Evolutionary conservation across 192 early-diverging fungal genomes (phyloP), one percentile per base, ranked within the genome.

Genomic region (Coemansia sp.): DNA sequence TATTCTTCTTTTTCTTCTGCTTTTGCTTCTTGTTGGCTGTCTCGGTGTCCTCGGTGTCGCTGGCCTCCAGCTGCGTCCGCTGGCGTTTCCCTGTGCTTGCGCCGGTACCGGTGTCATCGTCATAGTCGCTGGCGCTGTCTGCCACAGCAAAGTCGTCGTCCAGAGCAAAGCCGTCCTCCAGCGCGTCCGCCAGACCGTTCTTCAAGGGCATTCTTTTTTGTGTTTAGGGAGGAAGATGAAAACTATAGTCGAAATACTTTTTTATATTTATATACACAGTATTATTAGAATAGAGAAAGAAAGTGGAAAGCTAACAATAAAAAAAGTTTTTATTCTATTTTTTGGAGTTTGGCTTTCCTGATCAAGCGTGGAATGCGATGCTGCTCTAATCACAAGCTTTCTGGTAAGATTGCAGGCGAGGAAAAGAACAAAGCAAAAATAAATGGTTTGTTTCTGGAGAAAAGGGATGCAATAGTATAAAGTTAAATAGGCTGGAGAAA

Each of bases 101-200:
- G 8, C 32, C n/a, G 36, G 40, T 36, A 15, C 37, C 60, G 47
- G 46, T 11, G 39, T n/a, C 10, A 11, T 42, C 9, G 21, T 22
- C 16, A n/a, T 51, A 18, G 8, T 45, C 56, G 46, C 56, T 42
- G 55, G 5, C 19, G 55, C 18, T 46, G 60, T 45, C 56, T 5
- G 41, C 26, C 9, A 60, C 57, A 26, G 63, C 46, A 64, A 72
- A 70, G 12, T 62, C 62, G 43, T 45, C 54, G 55, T 83, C 80
- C 21, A 83, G 68, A 2, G 68, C 68, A 69, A 83, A 83, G n/a
- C 74, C 80, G 64, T 83, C 75, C 36, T 77, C 72, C 18, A 83
- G 65, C 2, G 69, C 66, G 63, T 83, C 80, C 19, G 80, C 75
- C 26, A 63, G 37, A 22, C 54, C 66, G 3, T 52, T 19, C 26